Evolutionary conservation across 1,139 yeast species (phyloP), one percentile per base, ranked within the genome.

Genomic region (Kazachstania sp.): DNA sequence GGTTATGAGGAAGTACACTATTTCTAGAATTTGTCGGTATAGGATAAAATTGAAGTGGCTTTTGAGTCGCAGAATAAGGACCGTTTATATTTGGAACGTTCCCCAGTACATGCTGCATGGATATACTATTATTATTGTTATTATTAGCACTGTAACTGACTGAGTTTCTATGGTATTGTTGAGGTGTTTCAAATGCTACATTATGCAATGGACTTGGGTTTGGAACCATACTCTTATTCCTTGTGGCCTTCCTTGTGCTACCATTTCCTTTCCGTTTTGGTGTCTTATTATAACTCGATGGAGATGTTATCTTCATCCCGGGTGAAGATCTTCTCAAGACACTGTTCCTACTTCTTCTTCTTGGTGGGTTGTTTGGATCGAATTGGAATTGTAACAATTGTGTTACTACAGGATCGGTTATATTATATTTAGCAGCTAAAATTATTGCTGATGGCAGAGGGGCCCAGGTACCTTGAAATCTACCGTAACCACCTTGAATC

Each of bases 381-480:
- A 74, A 65, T 50, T 73, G 75, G 51, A 77, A 71, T 48, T 69
- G 70, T 48, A 79, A 60, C 3, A 79, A 77, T 15, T 58, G 52
- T 0, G 80, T 79, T 1, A 81, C 82, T 54, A 73, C 68, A 34
- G 76, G 78, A 36, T 78, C 74, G 2, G 76, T 66, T 15, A 79
- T 73, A 2, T 78, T 77, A 56, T 79, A 78, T 50, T 71, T 75
- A 13, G 68, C 67, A 4, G 81, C 82, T 55, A 79, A 66, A 39
- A 72, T 65, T 49, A 72, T 76, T 8, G 84, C 84, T 40, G 63
- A 57, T 44, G 74, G 77, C 15, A 71, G 66, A 8, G 96, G 95
- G 20, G 88, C 83, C 87, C 96, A 92, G 0, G 97, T 86, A 1
- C 97, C 97, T 67, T 90, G 97, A 64, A 86, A 86, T 61, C 87